phyloP scores from a whole-genome alignment of 108 stramenopile species.

The Mayamaea pseudoterrestris region DNA sequence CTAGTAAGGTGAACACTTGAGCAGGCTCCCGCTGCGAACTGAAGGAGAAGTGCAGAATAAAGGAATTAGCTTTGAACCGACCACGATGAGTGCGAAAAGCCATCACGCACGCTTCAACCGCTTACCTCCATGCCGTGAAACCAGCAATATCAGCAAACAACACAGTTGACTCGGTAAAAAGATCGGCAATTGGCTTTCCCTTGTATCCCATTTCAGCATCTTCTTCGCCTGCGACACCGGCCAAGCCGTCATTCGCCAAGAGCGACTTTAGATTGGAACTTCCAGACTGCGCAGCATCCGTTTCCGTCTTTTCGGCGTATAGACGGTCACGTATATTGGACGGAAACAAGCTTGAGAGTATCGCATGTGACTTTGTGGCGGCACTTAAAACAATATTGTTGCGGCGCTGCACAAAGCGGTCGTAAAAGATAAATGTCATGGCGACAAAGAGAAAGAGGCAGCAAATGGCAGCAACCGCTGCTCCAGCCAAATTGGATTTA shows the following conservation, averaged over 20 bases:
- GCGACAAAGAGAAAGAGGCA: constrained; percentile 7
- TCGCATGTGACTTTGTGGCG: constrained; percentile 5
- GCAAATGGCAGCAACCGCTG: constrained; percentile 1
- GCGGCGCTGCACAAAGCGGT: constrained; percentile 15
- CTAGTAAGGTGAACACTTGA: constrained; percentile 12
- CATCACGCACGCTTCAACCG: neutral
- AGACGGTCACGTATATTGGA: constrained; percentile 21
- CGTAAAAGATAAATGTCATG: constrained; percentile 14
- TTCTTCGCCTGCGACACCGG: neutral
- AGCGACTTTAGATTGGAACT: neutral
- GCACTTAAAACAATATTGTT: constrained; percentile 9
- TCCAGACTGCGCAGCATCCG: neutral
- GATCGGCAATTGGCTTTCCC: constrained; percentile 13
- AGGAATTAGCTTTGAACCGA: neutral
- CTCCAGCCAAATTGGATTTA: constrained; percentile 6
- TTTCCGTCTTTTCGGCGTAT: constrained; percentile 10
- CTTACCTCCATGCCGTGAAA: constrained; percentile 2
- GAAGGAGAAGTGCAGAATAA: neutral
- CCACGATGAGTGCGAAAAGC: neutral
- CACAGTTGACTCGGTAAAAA: constrained; percentile 6
- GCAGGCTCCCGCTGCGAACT: constrained; percentile 1
- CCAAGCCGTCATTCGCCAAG: neutral
- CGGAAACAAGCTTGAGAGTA: constrained; percentile 22
- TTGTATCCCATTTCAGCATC: neutral
- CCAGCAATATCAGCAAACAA: constrained; percentile 40